Conservation (phyloP, 305 asterid genomes). For the Euphrasia arctica region DNA sequence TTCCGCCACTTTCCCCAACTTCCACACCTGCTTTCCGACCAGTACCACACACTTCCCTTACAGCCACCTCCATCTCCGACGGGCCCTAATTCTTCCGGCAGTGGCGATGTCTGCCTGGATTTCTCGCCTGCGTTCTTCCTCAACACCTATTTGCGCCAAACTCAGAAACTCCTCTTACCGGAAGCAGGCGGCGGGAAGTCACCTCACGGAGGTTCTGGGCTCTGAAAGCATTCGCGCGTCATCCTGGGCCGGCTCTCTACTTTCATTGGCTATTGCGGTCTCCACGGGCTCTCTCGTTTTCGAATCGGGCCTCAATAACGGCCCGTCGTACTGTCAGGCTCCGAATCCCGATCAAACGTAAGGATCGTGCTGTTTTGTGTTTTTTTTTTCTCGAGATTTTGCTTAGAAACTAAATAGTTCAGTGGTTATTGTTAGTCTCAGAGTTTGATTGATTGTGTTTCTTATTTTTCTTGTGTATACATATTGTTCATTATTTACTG, state of each 20-base stretch:
- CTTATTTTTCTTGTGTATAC: not conserved
- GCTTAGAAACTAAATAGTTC: not conserved
- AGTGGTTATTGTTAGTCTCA: not conserved
- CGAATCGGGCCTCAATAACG: slow-evolving; percentile 31
- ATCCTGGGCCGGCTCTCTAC: slow-evolving; percentile 44
- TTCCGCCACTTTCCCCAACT: not conserved
- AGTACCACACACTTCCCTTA: not conserved
- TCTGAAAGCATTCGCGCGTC: slow-evolving; percentile 31
- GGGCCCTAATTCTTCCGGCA: slow-evolving; percentile 1
- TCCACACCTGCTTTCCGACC: not conserved
- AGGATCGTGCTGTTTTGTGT: not conserved
- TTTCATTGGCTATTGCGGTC: slow-evolving; percentile 60
- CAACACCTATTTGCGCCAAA: slow-evolving; percentile 35
- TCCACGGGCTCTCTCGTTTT: slow-evolving; percentile 54
- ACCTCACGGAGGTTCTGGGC: slow-evolving; percentile 27
- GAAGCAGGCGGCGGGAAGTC: slow-evolving; percentile 27
- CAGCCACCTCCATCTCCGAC: not conserved
- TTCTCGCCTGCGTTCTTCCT: slow-evolving; percentile 56
- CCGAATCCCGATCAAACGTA: slow-evolving; percentile 48
- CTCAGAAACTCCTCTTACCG: slow-evolving; percentile 29
- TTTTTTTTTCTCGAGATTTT: not conserved
- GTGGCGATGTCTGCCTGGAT: slow-evolving; percentile 58
- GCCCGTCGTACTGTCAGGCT: slow-evolving; percentile 52
- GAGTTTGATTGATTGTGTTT: not conserved
- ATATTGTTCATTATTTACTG: not conserved